phyloP scores from a whole-genome alignment of 441 rosid species.

The Jatropha podagrica region DNA sequence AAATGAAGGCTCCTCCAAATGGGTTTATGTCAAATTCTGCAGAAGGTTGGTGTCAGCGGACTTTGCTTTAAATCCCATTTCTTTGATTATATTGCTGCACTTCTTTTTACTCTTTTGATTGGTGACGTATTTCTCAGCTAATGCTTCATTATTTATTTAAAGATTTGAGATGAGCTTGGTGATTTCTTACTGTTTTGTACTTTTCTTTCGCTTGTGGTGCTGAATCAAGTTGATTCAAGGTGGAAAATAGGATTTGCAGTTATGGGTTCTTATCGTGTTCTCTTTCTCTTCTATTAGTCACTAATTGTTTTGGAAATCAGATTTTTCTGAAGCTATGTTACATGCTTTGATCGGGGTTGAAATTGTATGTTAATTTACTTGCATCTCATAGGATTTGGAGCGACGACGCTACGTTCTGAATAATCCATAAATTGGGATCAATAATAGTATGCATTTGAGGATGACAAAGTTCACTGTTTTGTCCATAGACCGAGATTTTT shows the following conservation, averaged over 20 bases:
- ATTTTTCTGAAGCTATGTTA: background rate
- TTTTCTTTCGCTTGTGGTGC: conserved; percentile 25
- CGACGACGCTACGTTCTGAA: background rate
- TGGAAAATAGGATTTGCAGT: conserved; percentile 23
- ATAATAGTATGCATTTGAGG: background rate
- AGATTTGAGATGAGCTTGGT: conserved; percentile 26
- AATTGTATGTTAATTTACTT: background rate
- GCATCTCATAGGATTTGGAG: background rate
- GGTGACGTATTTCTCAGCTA: background rate
- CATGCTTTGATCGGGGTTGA: background rate
- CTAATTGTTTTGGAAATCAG: background rate
- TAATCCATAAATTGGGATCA: background rate
- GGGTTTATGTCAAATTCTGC: conserved; percentile 63
- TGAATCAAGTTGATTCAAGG: conserved; percentile 4
- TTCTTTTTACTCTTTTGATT: background rate
- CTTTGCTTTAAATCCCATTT: conserved; percentile 22
- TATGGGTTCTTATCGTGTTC: background rate
- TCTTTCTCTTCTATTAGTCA: background rate
- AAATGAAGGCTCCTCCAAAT: conserved; percentile 92
- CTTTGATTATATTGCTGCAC: conserved; percentile 3
- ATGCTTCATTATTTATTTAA: conserved; percentile 20
- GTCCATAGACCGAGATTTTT: background rate
- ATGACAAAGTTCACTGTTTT: background rate
- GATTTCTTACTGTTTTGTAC: conserved; percentile 3
- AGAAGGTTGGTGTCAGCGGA: conserved; percentile 55